A percentile compares a stretch with the other conserved stretches of the same genome.
Conservation (phyloP, 2,329 filamentous ascomycete genomes). For the Ceratocystiopsis sp. region DNA sequence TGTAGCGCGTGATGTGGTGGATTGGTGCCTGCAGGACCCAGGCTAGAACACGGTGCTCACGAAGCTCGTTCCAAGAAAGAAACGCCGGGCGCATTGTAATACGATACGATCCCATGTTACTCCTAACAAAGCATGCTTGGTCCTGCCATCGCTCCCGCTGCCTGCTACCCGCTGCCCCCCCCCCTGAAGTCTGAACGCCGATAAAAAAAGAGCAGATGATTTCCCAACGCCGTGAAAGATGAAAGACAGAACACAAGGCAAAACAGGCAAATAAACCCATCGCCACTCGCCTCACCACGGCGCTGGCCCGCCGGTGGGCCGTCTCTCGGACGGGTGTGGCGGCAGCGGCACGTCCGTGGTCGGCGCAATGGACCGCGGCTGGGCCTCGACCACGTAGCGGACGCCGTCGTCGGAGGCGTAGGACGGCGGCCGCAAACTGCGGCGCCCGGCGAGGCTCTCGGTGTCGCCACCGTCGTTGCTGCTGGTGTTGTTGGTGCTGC, state of each 20-base stretch:
- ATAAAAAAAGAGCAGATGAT: no score
- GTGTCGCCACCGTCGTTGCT: slow-evolving; percentile 9
- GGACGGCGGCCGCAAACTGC: slow-evolving; percentile 44
- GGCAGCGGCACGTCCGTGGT: slow-evolving; percentile 25
- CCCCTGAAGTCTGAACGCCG: no score
- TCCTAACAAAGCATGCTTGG: no score
- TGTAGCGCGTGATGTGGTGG: no score
- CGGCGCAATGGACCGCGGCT: slow-evolving; percentile 38
- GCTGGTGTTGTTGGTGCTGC: neutral
- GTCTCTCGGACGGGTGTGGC: slow-evolving; percentile 30
- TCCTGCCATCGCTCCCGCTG: no score
- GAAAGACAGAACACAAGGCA: neutral
- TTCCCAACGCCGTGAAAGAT: no score
- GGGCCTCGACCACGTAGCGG: slow-evolving; percentile 52
- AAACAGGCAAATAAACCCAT: neutral
- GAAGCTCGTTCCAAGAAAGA: no score
- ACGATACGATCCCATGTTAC: no score
- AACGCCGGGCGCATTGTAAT: no score
- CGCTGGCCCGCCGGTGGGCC: slow-evolving; percentile 12
- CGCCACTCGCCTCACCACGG: slow-evolving; percentile 9
- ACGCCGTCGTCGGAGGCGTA: slow-evolving; percentile 64
- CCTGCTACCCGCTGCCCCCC: no score
- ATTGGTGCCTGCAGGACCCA: no score
- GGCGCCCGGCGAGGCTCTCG: slow-evolving; percentile 8
- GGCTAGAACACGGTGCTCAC: no score